Evolutionary conservation across 2,329 filamentous ascomycete species (phyloP), one percentile per base, ranked within the genome.

Genomic region (Dothiorella sarmentorum): DNA sequence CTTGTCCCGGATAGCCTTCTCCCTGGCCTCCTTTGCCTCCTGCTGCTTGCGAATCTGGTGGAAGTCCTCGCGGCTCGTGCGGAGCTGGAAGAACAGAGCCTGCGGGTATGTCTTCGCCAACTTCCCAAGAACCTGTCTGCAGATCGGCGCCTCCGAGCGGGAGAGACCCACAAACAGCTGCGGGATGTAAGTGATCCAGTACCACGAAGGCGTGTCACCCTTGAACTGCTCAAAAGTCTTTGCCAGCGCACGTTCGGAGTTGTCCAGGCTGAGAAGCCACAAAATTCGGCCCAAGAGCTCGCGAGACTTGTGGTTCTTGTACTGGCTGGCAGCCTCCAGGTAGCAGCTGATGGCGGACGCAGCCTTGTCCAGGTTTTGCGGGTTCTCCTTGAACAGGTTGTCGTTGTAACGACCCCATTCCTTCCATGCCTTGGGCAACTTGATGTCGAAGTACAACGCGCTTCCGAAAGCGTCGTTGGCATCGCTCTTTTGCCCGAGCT

Each of bases 391-490:
- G 80, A 97, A 99, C 58, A 94, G 88, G 65, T 91, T 86, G 72
- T 99, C 94, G 68, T 96, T 97, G 80, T 96, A 99, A 69, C 96
- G 91, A 52, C 94, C 94, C 94, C 94, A 99, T 77, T 99, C 94
- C 15, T 94, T 93, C 94, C 94, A 99, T 3, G 94, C 94, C 76
- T 99, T 99, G 3, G 94, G 90, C 51, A 96, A 84, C 65, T 91
- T 89, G 65, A 99, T 90, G 67, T 99, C 95, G 66, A 96, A 97
- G 76, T 93, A 97, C 61, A 99, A 75, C 0, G 94, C 95, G 52
- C 92, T 95, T 51, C 94, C 94, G 70, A 96, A 99, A 0, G 95
- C 93, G 60, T 91, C 88, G 65, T 96, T 92, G 4, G 94, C 92
- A 61, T 99, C 94, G 3, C 89, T 88, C 70, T 91, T 91, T 67